Conservation (phyloP, 257 asterid genomes). For the Solanum sejunctum region DNA sequence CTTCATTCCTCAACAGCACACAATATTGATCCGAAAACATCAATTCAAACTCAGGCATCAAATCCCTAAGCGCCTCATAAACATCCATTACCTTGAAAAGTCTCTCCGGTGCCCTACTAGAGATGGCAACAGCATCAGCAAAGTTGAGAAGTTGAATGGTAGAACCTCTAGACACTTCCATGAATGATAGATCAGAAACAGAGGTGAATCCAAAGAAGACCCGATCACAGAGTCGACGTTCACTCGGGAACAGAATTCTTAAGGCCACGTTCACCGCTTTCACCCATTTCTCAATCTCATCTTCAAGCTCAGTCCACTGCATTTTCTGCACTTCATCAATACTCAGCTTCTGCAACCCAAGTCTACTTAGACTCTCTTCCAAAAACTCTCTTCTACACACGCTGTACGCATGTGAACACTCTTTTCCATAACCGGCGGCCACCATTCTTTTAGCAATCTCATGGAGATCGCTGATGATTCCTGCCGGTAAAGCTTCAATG, state of each 20-base stretch:
- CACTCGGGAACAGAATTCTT: constrained; percentile 79
- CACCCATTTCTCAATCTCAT: constrained; percentile 89
- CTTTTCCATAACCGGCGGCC: constrained; percentile 81
- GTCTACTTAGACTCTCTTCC: constrained; percentile 87
- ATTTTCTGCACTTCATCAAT: constrained; percentile 78
- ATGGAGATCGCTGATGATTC: constrained; percentile 59
- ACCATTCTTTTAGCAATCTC: constrained; percentile 89
- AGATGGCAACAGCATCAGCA: constrained; percentile 83
- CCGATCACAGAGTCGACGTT: constrained; percentile 83
- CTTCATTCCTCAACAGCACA: constrained; percentile 50
- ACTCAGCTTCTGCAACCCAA: constrained; percentile 71
- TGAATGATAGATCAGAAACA: constrained; percentile 73
- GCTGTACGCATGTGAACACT: constrained; percentile 85
- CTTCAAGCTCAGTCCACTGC: constrained; percentile 84
- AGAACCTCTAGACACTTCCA: constrained; percentile 91
- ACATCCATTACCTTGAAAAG: constrained; percentile 84
- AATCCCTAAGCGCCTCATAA: constrained; percentile 74
- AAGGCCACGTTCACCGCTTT: constrained; percentile 68
- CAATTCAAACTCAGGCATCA: constrained; percentile 79
- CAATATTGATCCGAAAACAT: constrained; percentile 87
- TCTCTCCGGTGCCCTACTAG: constrained; percentile 94
- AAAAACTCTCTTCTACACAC: constrained; percentile 67
- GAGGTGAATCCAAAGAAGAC: constrained; percentile 54
- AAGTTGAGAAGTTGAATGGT: constrained; percentile 76
- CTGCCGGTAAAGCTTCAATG: constrained; percentile 78